Conservation (phyloP, 2,329 filamentous ascomycete genomes). For the Fusarium sp. region DNA sequence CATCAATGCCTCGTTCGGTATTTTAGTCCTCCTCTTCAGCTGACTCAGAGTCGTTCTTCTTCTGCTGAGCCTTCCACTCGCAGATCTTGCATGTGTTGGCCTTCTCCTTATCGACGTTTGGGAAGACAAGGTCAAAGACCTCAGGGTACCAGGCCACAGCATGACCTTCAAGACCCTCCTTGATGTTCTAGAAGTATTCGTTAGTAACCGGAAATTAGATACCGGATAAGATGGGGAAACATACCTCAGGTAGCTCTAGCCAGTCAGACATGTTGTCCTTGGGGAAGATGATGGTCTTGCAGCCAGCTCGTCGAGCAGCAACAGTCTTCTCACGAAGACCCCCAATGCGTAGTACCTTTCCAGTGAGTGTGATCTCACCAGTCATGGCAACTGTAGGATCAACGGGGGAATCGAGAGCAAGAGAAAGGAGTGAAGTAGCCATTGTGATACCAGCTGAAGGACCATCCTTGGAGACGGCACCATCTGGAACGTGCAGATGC, state of each 20-base stretch:
- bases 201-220: conserved; percentile 2
- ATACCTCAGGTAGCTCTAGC: conserved; percentile 94
- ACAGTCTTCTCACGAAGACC: conserved; percentile 97
- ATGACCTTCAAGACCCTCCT: conserved; percentile 91
- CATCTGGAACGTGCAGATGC: conserved; percentile 96
- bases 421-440: conserved; percentile 89
- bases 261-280: conserved; percentile 96
- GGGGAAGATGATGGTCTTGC: conserved; percentile 93
- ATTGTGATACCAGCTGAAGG: conserved; percentile 96
- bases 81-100: conserved; percentile 79
- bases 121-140: conserved; percentile 92
- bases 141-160: conserved; percentile 94
- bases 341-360: conserved; percentile 94
- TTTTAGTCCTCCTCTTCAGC: conserved; percentile 50
- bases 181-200: conserved; percentile 81
- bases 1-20: conserved; percentile 1
- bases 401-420: conserved; percentile 82
- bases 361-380: conserved; percentile 94
- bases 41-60: conserved; percentile 51
- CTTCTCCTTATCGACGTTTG: conserved; percentile 76
- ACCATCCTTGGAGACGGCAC: conserved; percentile 94
- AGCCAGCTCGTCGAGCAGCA: conserved; percentile 89
- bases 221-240: conserved; percentile 50
- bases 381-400: conserved; percentile 96
- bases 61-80: conserved; percentile 62